A percentile compares a stretch with the other conserved stretches of the same genome.
These are phyloP conservation scores for Neoboletus brunneissimus DNA, from an alignment of 768 basidiomycete genomes.

Conservation along the genomic window DNA sequence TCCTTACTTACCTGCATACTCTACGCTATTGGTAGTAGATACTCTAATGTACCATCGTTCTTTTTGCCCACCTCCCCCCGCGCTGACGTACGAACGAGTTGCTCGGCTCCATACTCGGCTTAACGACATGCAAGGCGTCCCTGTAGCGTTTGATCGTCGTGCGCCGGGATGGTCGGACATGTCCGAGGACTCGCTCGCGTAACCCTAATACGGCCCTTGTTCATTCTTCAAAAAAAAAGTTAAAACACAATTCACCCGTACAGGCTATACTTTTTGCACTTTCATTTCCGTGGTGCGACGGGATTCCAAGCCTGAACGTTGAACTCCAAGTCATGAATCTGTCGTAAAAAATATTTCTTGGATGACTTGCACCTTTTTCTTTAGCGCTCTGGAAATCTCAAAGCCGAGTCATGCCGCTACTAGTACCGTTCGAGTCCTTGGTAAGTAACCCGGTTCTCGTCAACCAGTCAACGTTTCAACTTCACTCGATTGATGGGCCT, in stretches of 20 bases:
- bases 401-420: neutral
- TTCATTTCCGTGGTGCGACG: neutral
- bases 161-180: neutral
- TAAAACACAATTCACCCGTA: neutral
- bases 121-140: neutral
- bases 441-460: neutral
- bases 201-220: neutral
- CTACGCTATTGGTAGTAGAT: constrained; percentile 18
- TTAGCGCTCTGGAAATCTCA: neutral
- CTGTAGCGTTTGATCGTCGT: neutral
- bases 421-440: too few species aligned
- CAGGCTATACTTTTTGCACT: neutral
- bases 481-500: neutral
- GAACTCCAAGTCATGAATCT: neutral
- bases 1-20: constrained; percentile 5
- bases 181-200: neutral
- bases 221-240: neutral
- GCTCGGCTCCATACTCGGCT: neutral
- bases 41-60: constrained; percentile 11
- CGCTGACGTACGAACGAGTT: neutral
- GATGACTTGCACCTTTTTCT: neutral
- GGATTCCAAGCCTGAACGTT: too few species aligned
- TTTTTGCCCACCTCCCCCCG: neutral
- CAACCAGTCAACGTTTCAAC: too few species aligned
- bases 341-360: neutral